Evolutionary conservation across 768 basidiomycete genomes (phyloP).

Genomic region (Crucibulum laeve): DNA sequence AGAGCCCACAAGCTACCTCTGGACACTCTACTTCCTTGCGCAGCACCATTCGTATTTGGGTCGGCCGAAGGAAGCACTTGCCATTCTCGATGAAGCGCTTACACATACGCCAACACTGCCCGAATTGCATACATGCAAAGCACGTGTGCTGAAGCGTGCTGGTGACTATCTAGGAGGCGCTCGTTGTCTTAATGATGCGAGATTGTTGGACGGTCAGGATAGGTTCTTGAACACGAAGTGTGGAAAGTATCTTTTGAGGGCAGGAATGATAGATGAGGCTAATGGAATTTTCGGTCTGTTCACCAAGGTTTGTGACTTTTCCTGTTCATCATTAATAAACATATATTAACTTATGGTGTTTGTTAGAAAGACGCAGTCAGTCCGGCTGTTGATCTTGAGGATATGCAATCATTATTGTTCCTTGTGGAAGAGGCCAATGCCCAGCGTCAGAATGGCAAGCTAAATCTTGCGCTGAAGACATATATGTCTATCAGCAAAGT

Average conservation of each 20-base stretch:
- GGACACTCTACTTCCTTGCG: conserved; percentile 94
- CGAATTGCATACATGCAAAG: conserved; percentile 80
- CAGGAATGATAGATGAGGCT: conserved; percentile 77
- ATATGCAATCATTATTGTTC: conserved; percentile 94
- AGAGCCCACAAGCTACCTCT: conserved; percentile 83
- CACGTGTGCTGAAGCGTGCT: conserved; percentile 78
- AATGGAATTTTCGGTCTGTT: conserved; percentile 75
- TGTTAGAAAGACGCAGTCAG: conserved; percentile 79
- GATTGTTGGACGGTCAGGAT: conserved; percentile 88
- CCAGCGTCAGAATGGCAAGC: conserved; percentile 57
- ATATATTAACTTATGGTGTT: conserved; percentile 3
- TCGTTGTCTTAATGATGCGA: conserved; percentile 71
- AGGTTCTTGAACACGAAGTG: conserved; percentile 92
- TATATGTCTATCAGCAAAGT: conserved; percentile 78
- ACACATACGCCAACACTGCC: conserved; percentile 91
- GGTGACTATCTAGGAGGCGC: conserved; percentile 81
- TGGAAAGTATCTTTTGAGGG: conserved; percentile 86
- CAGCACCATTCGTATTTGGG: conserved; percentile 78
- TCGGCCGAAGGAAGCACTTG: conserved; percentile 47
- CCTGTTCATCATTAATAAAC: not conserved
- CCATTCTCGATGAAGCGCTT: conserved; percentile 61
- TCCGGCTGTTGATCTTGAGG: conserved; percentile 79
- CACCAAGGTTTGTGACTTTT: conserved; percentile 63
- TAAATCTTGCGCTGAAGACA: conserved; percentile 80
- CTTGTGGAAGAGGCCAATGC: conserved; percentile 78